Conservation (phyloP, 148 eudicot genomes). For the Simmondsia chinensis region DNA sequence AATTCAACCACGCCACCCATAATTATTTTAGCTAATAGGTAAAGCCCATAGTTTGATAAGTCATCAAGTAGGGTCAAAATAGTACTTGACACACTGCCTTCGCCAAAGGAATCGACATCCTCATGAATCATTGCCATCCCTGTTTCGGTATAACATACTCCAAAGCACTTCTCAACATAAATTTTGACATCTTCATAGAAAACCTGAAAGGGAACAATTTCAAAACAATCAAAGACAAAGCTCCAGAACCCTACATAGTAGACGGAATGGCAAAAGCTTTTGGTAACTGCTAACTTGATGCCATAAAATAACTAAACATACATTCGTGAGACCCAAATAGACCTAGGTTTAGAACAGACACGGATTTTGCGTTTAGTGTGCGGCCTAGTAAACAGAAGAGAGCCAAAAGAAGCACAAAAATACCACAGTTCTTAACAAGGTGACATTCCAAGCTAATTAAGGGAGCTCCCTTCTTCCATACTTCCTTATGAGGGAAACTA, state of each 20-base stretch:
- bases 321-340: too few relatives aligned
- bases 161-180: slow-evolving; percentile 40
- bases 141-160: slow-evolving; percentile 14
- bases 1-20: slow-evolving; percentile 31
- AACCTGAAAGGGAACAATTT: slow-evolving; percentile 28
- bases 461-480: too few relatives aligned
- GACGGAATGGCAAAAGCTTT: too few relatives aligned
- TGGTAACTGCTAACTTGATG: neutral
- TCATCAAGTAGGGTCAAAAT: slow-evolving; percentile 39
- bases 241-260: too few relatives aligned
- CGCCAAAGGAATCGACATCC: slow-evolving; percentile 8
- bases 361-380: too few relatives aligned
- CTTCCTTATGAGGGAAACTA: too few relatives aligned
- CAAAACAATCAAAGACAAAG: neutral
- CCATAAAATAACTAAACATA: neutral
- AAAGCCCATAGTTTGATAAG: slow-evolving; percentile 56
- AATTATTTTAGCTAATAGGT: slow-evolving; percentile 33
- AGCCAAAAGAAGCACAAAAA: too few relatives aligned
- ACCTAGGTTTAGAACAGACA: too few relatives aligned
- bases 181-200: slow-evolving; percentile 41
- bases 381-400: too few relatives aligned
- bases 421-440: too few relatives aligned
- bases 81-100: slow-evolving; percentile 12
- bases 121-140: slow-evolving; percentile 8
- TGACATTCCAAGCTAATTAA: too few relatives aligned